Conservation (phyloP, 2,329 filamentous ascomycete genomes). For the Diaporthe sp. region DNA sequence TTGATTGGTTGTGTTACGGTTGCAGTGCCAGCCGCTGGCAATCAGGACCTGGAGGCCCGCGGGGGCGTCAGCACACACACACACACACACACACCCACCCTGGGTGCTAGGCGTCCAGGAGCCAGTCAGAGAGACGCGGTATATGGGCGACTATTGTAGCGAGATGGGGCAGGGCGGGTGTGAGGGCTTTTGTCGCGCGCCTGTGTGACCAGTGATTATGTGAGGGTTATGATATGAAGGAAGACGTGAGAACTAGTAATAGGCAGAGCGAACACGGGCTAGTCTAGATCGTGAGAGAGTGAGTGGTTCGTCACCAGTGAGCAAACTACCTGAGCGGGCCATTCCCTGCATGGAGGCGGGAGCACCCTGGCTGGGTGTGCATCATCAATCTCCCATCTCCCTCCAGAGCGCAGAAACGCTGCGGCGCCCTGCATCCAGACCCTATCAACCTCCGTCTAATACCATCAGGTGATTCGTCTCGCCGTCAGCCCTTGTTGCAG, state of each 20-base stretch:
- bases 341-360: background rate
- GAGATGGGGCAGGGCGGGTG: background rate
- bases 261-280: background rate
- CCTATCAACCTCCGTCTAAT: background rate
- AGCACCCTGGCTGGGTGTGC: background rate
- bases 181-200: conserved; percentile 10
- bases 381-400: background rate
- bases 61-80: conserved; percentile 21
- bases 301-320: background rate
- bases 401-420: background rate
- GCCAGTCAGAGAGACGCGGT: background rate
- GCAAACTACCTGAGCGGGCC: background rate
- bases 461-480: conserved; percentile 16
- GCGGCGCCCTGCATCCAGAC: conserved; percentile 9
- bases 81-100: background rate
- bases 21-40: conserved; percentile 12
- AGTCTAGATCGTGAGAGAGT: background rate
- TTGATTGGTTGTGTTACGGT: conserved; percentile 22
- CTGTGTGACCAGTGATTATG: conserved; percentile 20
- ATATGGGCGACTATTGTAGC: background rate
- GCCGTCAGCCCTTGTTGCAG: conserved; percentile 20
- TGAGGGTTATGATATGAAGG: background rate
- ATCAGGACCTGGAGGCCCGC: background rate
- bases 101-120: background rate
- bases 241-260: background rate